These are phyloP conservation scores for Dendrocalamus latiflorus DNA, from an alignment of 202 grass and related monocot species.

Conservation along the genomic window DNA sequence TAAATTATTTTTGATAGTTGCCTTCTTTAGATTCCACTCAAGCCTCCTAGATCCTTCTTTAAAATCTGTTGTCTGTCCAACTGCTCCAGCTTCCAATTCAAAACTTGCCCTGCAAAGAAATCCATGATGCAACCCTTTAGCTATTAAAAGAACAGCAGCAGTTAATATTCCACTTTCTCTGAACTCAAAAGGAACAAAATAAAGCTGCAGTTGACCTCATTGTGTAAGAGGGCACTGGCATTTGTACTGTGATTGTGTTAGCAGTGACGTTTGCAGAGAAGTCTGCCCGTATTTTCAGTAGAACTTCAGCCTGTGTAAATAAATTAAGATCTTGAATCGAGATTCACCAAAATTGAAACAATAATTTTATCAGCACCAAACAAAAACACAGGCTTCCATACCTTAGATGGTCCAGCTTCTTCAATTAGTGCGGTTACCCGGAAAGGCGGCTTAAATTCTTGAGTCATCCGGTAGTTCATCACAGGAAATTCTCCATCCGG, in stretches of 20 bases:
- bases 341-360: conserved; percentile 6
- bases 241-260: conserved; percentile 88
- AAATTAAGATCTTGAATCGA: conserved; percentile 2
- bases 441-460: conserved; percentile 92
- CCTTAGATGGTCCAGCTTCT: conserved; percentile 76
- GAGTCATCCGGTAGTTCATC: conserved; percentile 97
- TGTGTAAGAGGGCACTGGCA: conserved; percentile 92
- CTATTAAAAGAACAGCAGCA: conserved; percentile 4
- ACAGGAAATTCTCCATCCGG: conserved; percentile 85
- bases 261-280: conserved; percentile 84
- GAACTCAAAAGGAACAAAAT: conserved; percentile 12
- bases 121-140: not conserved
- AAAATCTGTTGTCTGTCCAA: conserved; percentile 86
- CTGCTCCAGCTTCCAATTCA: conserved; percentile 87
- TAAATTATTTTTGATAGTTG: conserved; percentile 25
- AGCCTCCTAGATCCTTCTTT: no score
- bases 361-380: not conserved
- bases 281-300: conserved; percentile 89
- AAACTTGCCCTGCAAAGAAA: conserved; percentile 71
- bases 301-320: conserved; percentile 69
- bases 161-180: not conserved
- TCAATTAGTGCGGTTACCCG: conserved; percentile 84
- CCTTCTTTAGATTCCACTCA: conserved; percentile 98
- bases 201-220: conserved; percentile 46
- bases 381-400: conserved; percentile 23